Percentiles rank a stretch among this genome's conserved stretches.
Evolutionary conservation across 2,329 filamentous ascomycete genomes (phyloP).

Genomic region (Colletotrichum paranaense): DNA sequence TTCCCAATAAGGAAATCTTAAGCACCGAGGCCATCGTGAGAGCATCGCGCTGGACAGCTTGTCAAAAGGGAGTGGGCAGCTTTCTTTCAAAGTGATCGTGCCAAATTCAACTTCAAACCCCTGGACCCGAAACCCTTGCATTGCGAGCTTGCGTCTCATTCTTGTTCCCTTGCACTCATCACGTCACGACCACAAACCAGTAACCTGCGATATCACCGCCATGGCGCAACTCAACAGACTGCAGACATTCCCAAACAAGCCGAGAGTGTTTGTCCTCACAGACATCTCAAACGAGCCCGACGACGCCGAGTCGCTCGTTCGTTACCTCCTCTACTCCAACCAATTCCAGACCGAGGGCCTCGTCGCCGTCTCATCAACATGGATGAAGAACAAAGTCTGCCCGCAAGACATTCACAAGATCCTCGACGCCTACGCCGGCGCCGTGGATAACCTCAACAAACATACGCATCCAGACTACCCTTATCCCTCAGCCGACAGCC

Average conservation of each 20-base stretch:
- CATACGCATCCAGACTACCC: slow-evolving; percentile 57
- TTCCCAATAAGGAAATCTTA: slow-evolving; percentile 14
- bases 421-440: slow-evolving; percentile 55
- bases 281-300: slow-evolving; percentile 60
- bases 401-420: slow-evolving; percentile 57
- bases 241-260: slow-evolving; percentile 39
- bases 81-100: not conserved
- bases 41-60: not conserved
- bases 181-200: not conserved
- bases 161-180: not conserved
- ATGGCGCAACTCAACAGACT: slow-evolving; percentile 19
- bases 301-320: slow-evolving; percentile 55
- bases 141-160: not conserved
- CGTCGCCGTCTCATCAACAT: slow-evolving; percentile 57
- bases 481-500: slow-evolving; percentile 52
- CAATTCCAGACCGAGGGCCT: slow-evolving; percentile 57
- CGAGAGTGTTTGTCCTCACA: slow-evolving; percentile 52
- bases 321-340: slow-evolving; percentile 58
- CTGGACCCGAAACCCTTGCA: not conserved
- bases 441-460: slow-evolving; percentile 58
- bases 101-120: not conserved
- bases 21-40: not conserved
- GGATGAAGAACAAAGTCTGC: slow-evolving; percentile 53
- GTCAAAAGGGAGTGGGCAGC: slow-evolving; percentile 9
- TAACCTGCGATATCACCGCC: not conserved